These are phyloP conservation scores for Dalbergia oliveri DNA, from an alignment of 306 rosid species.

Conservation along the genomic window DNA sequence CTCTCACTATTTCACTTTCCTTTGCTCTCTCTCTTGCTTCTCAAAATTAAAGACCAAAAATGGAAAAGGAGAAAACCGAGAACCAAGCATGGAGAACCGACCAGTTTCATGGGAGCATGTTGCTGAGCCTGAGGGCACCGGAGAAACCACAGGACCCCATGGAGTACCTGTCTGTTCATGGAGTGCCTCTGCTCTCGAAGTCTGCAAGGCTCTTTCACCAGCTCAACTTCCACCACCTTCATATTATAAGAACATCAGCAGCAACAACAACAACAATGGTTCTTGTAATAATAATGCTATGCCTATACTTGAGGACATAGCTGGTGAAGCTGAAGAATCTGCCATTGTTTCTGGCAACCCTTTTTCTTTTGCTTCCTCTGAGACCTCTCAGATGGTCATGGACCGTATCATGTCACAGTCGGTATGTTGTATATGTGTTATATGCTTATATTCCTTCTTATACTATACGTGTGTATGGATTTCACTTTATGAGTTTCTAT, in stretches of 20 bases:
- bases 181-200: conserved; percentile 87
- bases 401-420: conserved; percentile 97
- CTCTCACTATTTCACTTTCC: not conserved
- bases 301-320: conserved; percentile 60
- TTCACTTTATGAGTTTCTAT: not conserved
- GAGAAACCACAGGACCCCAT: conserved; percentile 79
- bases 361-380: conserved; percentile 85
- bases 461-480: no score
- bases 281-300: conserved; percentile 38
- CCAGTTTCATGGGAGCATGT: conserved; percentile 44
- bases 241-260: not conserved
- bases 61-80: conserved; percentile 54
- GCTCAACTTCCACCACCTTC: conserved; percentile 49
- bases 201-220: conserved; percentile 81
- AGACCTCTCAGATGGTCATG: conserved; percentile 94
- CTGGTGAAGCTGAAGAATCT: conserved; percentile 67
- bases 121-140: conserved; percentile 58
- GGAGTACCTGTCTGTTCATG: conserved; percentile 93
- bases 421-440: conserved; percentile 47
- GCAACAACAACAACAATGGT: not conserved
- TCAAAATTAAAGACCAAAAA: conserved; percentile 9
- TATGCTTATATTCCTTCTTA: not conserved
- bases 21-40: not conserved
- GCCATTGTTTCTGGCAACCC: conserved; percentile 83
- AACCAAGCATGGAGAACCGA: conserved; percentile 67